Evolutionary conservation across 305 asterid species (phyloP), one percentile per base, ranked within the genome.

Genomic region (Petunia hybrid): DNA sequence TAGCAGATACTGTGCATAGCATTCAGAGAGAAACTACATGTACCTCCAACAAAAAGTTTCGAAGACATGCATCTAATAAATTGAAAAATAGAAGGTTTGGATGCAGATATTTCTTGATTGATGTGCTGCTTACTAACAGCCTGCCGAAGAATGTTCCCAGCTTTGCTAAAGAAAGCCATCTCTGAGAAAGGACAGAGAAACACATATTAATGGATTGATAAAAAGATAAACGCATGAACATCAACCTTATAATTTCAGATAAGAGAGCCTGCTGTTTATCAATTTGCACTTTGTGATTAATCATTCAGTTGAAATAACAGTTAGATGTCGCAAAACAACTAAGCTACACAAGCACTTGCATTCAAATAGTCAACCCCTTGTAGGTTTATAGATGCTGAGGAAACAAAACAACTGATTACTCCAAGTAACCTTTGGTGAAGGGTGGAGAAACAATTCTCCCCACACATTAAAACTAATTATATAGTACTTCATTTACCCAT

Each of bases 1-100:
- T 36, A 12, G 41, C 12, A 38, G 8, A 53, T 13, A 77, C 36
- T 38, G 59, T 22, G 7, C 9, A 3, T 13, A 14, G 41, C 39
- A 60, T 67, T 22, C 31, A 22, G 76, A 39, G 1, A 48, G 83
- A 81, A 61, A 69, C 6, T 46, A 14, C 61, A 41, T 55, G 80
- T 65, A 93, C 99, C 99, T 93, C 99, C 99, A 60, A 95, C 76
- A 78, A 95, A 95, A 80, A 93, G 68, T 85, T 90, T 95, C 46
- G 97, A 88, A 43, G 99, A 92, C 98, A 95, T 95, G 90, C 89
- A 89, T 86, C 98, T 88, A 80, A 92, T 83, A 3, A 89, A 88
- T 83, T 93, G 97, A 55, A 89, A 85, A 79, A 92, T 84, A 80
- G 94, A 90, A 14, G 93, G 90, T 8, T 61, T 86, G 38, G 95